These are phyloP conservation scores for Kuraishia borneana DNA, from an alignment of 805 yeast genomes.

Conservation along the genomic window DNA sequence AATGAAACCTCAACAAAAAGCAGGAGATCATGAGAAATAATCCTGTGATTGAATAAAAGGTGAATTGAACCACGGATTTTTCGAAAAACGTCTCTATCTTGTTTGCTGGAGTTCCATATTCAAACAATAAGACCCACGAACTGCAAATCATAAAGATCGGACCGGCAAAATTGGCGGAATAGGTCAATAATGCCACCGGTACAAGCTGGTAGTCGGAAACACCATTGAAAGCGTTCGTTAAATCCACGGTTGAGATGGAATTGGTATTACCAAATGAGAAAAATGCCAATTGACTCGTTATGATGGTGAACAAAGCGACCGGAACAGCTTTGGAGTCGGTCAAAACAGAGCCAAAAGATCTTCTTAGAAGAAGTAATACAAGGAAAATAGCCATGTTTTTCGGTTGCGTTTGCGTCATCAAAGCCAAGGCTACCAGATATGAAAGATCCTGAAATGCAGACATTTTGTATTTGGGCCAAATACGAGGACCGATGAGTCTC, in stretches of 20 bases:
- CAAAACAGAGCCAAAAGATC: slow-evolving; percentile 6
- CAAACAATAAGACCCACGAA: slow-evolving; percentile 27
- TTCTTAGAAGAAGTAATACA: slow-evolving; percentile 20
- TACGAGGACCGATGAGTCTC: neutral
- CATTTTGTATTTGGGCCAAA: neutral
- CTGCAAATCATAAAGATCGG: slow-evolving; percentile 73
- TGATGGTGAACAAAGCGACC: slow-evolving; percentile 16
- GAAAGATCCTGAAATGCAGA: slow-evolving; percentile 20
- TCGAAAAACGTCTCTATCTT: slow-evolving; percentile 3
- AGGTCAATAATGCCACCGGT: slow-evolving; percentile 68
- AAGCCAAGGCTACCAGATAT: slow-evolving; percentile 25
- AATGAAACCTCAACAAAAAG: slow-evolving; percentile 62
- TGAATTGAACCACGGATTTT: slow-evolving; percentile 25
- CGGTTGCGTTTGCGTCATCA: slow-evolving; percentile 44
- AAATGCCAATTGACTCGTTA: slow-evolving; percentile 67
- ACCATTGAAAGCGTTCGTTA: slow-evolving; percentile 90
- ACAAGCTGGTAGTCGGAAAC: slow-evolving; percentile 56
- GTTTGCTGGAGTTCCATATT: slow-evolving; percentile 11
- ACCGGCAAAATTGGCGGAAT: slow-evolving; percentile 75
- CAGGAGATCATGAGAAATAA: slow-evolving; percentile 59
- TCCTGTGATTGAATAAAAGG: slow-evolving; percentile 52
- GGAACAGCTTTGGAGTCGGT: neutral
- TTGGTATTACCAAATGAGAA: slow-evolving; percentile 88
- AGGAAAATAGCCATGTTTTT: slow-evolving; percentile 42
- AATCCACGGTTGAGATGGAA: slow-evolving; percentile 81